Evolutionary conservation across 2,329 filamentous ascomycete species (phyloP).

Genomic region (Ceratocystis cacaofunesta): DNA sequence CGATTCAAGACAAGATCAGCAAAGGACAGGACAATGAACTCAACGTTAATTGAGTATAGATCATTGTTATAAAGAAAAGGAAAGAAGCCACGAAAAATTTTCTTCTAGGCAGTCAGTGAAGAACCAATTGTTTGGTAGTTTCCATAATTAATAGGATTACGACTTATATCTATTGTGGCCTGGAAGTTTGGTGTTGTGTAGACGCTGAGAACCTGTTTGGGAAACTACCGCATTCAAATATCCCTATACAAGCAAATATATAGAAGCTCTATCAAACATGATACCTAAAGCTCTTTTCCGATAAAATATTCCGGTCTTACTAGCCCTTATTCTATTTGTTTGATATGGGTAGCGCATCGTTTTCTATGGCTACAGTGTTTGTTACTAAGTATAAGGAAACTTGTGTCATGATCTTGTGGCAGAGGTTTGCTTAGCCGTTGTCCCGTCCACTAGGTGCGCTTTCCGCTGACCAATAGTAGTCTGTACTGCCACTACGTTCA

Average conservation of each 20-base stretch:
- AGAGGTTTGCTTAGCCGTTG: neutral
- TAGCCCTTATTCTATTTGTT: neutral
- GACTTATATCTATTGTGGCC: neutral
- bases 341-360: neutral
- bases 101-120: neutral
- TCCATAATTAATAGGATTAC: neutral
- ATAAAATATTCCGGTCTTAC: neutral
- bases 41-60: neutral
- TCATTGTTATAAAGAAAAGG: neutral
- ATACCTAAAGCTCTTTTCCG: neutral
- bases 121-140: neutral
- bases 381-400: neutral
- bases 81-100: neutral
- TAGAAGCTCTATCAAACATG: neutral
- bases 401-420: neutral
- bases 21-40: no score
- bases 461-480: constrained; percentile 26
- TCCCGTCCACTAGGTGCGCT: neutral
- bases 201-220: neutral
- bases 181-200: neutral
- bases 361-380: neutral
- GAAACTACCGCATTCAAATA: neutral
- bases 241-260: neutral
- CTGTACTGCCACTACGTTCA: constrained; percentile 26
- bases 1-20: no score